phyloP scores from a whole-genome alignment of 2,329 filamentous ascomycete species.

The Aciculosporium take region DNA sequence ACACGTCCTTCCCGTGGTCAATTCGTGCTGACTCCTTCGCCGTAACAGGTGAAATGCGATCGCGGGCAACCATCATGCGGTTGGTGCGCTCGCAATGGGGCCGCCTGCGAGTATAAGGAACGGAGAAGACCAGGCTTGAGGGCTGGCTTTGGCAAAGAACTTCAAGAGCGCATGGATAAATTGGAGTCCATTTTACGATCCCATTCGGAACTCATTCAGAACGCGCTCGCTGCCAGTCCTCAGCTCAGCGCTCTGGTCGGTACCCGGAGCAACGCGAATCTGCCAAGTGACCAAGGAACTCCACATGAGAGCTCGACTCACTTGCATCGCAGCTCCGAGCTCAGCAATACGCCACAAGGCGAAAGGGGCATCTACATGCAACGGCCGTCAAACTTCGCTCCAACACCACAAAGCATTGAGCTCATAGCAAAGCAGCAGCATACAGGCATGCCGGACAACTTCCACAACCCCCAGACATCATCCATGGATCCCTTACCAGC shows the following conservation, averaged over 20 bases:
- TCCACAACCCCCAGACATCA: conserved; percentile 30
- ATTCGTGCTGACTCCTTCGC: neutral
- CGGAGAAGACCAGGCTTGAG: conserved; percentile 52
- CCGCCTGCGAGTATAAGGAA: conserved; percentile 53
- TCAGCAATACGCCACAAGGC: conserved; percentile 37
- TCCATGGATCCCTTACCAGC: conserved; percentile 24
- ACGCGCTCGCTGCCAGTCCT: conserved; percentile 29
- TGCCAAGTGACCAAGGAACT: conserved; percentile 42
- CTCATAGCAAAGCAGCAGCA: conserved; percentile 34
- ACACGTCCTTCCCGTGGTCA: too few species aligned
- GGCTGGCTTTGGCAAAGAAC: conserved; percentile 56
- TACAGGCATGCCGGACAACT: conserved; percentile 34
- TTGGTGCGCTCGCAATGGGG: conserved; percentile 51
- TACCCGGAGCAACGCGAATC: conserved; percentile 34
- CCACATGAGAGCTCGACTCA: conserved; percentile 30
- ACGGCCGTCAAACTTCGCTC: conserved; percentile 37
- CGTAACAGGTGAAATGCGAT: conserved; percentile 53
- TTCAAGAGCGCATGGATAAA: conserved; percentile 57
- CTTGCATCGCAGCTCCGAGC: conserved; percentile 36
- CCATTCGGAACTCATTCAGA: conserved; percentile 53
- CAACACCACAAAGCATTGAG: conserved; percentile 33
- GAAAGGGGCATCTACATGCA: conserved; percentile 47
- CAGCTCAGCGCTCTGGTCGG: conserved; percentile 22
- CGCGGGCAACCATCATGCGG: conserved; percentile 58
- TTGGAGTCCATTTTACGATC: conserved; percentile 51